Evolutionary conservation across 2,329 filamentous ascomycete species (phyloP), one percentile per base, ranked within the genome.

Genomic region (Ascochyta lentis): DNA sequence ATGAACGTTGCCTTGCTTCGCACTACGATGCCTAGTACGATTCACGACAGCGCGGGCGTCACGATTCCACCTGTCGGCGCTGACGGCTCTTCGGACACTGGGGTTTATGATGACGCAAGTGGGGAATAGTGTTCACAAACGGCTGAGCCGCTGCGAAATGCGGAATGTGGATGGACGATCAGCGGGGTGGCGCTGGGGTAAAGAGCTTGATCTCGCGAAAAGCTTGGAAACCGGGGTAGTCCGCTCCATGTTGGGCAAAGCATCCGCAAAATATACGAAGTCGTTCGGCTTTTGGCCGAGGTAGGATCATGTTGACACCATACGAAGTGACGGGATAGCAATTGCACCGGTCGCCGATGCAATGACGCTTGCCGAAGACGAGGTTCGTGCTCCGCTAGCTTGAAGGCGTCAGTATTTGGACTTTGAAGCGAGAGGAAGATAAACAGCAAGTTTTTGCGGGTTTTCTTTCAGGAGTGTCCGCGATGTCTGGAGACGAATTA

Each of bases 141-240:
- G 55, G 56, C 56, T 49, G 49, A 59, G 19, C 60, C 60, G 60
- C 55, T 59, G 40, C 49, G 37, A 22, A 49, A 53, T 49, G 31
- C 40, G 51, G 52, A 24, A 54, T 39, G 47, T 33, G 24, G 26
- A 26, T 34, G 6, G 55, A 38, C 58, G 62, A 65, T 65, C 60
- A 52, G 60, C 56, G 59, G 59, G 60, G 49, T 57, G 51, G 58
- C 42, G 59, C 49, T 47, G 49, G 46, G 50, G 53, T 44, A 53
- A 19, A 45, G 47, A 43, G 58, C 58, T 60, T 60, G 59, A 54
- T 55, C 58, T 60, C 60, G 61, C 39, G 26, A 39, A 52, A 53
- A 60, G 60, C 58, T 63, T 65, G 54, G 53, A 50, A 43, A 26
- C 24, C 44, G 19, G 49, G 42, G 42, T 26, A 45, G 35, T 37